Evolutionary conservation across 352 stramenopile species (phyloP).

Genomic region (Phytophthora aleatoria): DNA sequence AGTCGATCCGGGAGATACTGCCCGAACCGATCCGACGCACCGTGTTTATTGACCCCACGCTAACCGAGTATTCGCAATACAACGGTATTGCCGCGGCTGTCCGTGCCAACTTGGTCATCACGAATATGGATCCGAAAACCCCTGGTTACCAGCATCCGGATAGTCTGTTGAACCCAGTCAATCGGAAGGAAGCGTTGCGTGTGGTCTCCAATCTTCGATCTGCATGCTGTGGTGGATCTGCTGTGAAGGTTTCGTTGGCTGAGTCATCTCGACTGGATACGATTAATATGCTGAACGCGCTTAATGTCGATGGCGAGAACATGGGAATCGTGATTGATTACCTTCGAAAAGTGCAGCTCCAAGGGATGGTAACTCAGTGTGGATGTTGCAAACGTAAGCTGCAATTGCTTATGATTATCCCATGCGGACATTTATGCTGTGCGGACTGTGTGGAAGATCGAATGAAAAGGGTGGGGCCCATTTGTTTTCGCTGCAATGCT

Average conservation of each 20-base stretch:
- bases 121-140: slow-evolving; percentile 70
- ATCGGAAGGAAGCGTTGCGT: slow-evolving; percentile 61
- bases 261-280: slow-evolving; percentile 56
- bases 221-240: slow-evolving; percentile 59
- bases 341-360: slow-evolving; percentile 53
- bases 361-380: slow-evolving; percentile 67
- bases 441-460: slow-evolving; percentile 91
- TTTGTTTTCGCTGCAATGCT: slow-evolving; percentile 58
- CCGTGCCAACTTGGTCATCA: slow-evolving; percentile 39
- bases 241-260: slow-evolving; percentile 52
- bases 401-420: slow-evolving; percentile 90
- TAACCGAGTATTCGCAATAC: neutral
- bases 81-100: neutral
- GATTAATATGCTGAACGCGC: slow-evolving; percentile 54
- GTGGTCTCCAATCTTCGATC: slow-evolving; percentile 66
- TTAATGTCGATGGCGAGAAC: slow-evolving; percentile 50
- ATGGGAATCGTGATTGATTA: slow-evolving; percentile 52
- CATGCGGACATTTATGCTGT: slow-evolving; percentile 92
- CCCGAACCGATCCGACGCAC: slow-evolving; percentile 50
- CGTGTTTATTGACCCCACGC: slow-evolving; percentile 43
- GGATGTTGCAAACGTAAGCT: slow-evolving; percentile 82
- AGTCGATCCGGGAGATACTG: slow-evolving; percentile 75
- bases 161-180: slow-evolving; percentile 78
- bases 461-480: slow-evolving; percentile 51
- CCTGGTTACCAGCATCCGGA: slow-evolving; percentile 67